Base-by-base conservation (phyloP, 192 early-diverging fungal genomes). In the Piromyces sp. region DNA sequence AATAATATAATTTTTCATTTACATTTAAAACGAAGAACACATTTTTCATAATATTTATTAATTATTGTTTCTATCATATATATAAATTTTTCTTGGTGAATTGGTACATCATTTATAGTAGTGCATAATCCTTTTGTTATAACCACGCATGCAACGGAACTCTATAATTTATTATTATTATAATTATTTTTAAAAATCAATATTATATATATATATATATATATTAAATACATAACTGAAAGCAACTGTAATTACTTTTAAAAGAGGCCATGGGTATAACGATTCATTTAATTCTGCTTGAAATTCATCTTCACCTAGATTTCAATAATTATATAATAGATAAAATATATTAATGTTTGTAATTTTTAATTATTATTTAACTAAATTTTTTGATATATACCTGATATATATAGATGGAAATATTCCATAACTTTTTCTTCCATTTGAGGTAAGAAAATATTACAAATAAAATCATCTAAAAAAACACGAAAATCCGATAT, bases 391-490 rank as follows among this genome's bases (percentile, higher is more conserved):
- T 9, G 31, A n/a, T 84, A 78, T 16, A 79, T 83, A 89, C 94
- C 93, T 82, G 87, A 88, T 31, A 93, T 92, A 40, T 90, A 87
- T 36, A 87, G 82, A 36, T 93, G 89, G 81, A 93, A 91, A 82
- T 93, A 90, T 36, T 92, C 90, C 86, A 95, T 86, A 0, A 95
- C 92, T 58, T 93, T 90, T n/a, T 95, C 90, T 82, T 97, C 94
- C 80, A 95, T 92, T 80, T 93, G 91, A 15, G 95, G 94, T 82
- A 98, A 82, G 80, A 95, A 97, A 29, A 94, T 87, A 87, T 92
- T 92, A 84, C 90, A 81, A 79, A 95, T 89, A 87, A 95, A 94
- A 42, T 94, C 94, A 78, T 95, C 89, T 68, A 95, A 81, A 86
- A 93, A 95, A 26, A 81, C 87, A 79, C 87, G 86, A 81, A 94